Evolutionary conservation across 2,329 filamentous ascomycete genomes (phyloP).

Genomic region (Ophiognomonia clavigignenti-juglandacearum): DNA sequence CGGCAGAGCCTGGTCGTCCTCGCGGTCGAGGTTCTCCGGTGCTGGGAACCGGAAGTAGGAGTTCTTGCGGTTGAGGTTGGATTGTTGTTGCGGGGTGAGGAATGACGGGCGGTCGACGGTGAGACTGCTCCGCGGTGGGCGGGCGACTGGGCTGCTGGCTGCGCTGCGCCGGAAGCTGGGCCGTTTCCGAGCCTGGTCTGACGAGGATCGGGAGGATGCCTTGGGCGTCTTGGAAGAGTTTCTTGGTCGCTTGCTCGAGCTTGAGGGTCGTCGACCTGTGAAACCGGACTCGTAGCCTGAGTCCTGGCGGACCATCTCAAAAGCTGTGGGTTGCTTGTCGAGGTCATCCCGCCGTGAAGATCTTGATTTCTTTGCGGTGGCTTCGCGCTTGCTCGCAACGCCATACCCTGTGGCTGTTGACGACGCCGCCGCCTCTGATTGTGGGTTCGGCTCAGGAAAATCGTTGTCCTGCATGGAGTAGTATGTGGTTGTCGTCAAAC

Average conservation of each 20-base stretch:
- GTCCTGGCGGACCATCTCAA: conserved; percentile 50
- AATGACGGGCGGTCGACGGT: conserved; percentile 23
- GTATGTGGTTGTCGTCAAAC: conserved; percentile 46
- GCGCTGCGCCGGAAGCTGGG: conserved; percentile 37
- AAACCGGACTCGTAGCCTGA: conserved; percentile 51
- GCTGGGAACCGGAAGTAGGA: conserved; percentile 37
- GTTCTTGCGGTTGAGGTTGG: conserved; percentile 23
- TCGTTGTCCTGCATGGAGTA: conserved; percentile 51
- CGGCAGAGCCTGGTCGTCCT: conserved; percentile 1
- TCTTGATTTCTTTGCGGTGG: conserved; percentile 1
- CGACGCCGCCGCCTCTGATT: conserved; percentile 22
- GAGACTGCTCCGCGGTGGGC: conserved; percentile 21
- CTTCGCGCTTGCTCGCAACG: conserved; percentile 2
- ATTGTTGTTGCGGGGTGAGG: conserved; percentile 19
- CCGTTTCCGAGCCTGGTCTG: conserved; percentile 30
- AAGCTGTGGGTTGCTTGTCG: conserved; percentile 24
- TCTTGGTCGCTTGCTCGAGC: conserved; percentile 22
- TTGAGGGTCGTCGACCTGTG: conserved; percentile 32
- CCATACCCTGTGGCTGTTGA: conserved; percentile 16
- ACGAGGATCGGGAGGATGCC: conserved; percentile 21
- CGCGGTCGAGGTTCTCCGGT: conserved; percentile 12
- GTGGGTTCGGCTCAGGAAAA: conserved; percentile 34
- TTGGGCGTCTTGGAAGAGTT: conserved; percentile 25
- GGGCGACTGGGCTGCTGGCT: conserved; percentile 30
- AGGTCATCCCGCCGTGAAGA: conserved; percentile 21